Percentiles rank a stretch among this genome's conserved stretches.
phyloP scores from a whole-genome alignment of 108 stramenopile species.

The Fragilariopsis cylindrus region DNA sequence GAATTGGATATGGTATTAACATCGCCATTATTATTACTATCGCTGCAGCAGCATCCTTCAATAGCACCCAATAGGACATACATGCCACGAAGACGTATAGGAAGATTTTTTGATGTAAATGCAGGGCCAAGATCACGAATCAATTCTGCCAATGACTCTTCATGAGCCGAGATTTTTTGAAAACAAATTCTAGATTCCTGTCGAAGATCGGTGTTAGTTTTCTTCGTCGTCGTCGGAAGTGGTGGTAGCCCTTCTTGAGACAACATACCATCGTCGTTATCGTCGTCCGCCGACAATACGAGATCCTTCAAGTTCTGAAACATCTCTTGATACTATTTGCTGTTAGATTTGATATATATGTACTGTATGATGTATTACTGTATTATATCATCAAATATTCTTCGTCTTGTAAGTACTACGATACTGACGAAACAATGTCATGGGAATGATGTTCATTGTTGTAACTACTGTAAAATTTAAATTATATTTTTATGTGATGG shows the following conservation, averaged over 20 bases:
- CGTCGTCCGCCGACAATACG: background rate
- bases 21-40: background rate
- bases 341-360: background rate
- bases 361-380: too few species aligned
- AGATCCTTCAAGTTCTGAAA: background rate
- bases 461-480: too few species aligned
- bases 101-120: slow-evolving; percentile 24
- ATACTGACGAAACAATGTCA: too few species aligned
- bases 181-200: slow-evolving; percentile 8
- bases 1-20: slow-evolving; percentile 14
- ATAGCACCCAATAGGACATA: slow-evolving; percentile 35
- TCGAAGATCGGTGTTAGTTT: slow-evolving; percentile 7
- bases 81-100: slow-evolving; percentile 28
- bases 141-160: slow-evolving; percentile 36
- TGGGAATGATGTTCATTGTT: too few species aligned
- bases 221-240: background rate
- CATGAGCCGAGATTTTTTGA: slow-evolving; percentile 29
- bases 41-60: slow-evolving; percentile 28
- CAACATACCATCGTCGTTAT: background rate
- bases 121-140: slow-evolving; percentile 40
- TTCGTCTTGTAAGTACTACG: too few species aligned
- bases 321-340: background rate
- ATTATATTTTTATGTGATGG: too few species aligned
- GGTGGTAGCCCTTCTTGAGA: too few species aligned
- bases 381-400: too few species aligned